Percentiles rank a stretch among this genome's conserved stretches.
Conservation (phyloP, 2,329 filamentous ascomycete genomes). For the Catunica adiposa region DNA sequence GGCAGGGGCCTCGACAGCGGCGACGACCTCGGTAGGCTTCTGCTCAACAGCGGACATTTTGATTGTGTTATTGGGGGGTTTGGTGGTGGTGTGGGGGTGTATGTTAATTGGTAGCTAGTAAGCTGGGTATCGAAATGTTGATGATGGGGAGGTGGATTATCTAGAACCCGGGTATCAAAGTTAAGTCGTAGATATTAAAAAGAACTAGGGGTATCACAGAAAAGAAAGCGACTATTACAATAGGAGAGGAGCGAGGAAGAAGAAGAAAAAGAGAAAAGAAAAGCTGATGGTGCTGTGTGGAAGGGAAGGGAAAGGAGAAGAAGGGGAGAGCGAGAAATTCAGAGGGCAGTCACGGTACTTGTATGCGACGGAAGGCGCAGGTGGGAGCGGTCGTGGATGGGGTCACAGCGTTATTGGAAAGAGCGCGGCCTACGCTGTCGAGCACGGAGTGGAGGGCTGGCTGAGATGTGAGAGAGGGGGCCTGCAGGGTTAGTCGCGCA, state of each 20-base stretch:
- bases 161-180: slow-evolving; percentile 15
- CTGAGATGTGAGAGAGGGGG: neutral
- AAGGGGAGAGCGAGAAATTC: slow-evolving; percentile 19
- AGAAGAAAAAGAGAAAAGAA: slow-evolving; percentile 27
- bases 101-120: slow-evolving; percentile 15
- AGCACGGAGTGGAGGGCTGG: neutral
- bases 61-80: slow-evolving; percentile 20
- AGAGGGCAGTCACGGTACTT: slow-evolving; percentile 27
- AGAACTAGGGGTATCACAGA: slow-evolving; percentile 22
- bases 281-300: slow-evolving; percentile 17
- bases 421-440: neutral
- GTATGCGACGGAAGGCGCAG: slow-evolving; percentile 19
- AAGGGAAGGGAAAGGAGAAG: slow-evolving; percentile 23
- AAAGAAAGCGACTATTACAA: slow-evolving; percentile 24
- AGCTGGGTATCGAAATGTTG: slow-evolving; percentile 18
- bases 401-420: slow-evolving; percentile 1
- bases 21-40: slow-evolving; percentile 46
- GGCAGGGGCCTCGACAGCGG: slow-evolving; percentile 21
- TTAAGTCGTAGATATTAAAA: slow-evolving; percentile 14
- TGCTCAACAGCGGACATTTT: slow-evolving; percentile 47
- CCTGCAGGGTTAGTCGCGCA: neutral
- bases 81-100: neutral
- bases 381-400: slow-evolving; percentile 2
- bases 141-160: slow-evolving; percentile 10
- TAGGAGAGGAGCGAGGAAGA: slow-evolving; percentile 30